phyloP scores from a whole-genome alignment of 805 yeast species.

The Kuraishia piskuri region DNA sequence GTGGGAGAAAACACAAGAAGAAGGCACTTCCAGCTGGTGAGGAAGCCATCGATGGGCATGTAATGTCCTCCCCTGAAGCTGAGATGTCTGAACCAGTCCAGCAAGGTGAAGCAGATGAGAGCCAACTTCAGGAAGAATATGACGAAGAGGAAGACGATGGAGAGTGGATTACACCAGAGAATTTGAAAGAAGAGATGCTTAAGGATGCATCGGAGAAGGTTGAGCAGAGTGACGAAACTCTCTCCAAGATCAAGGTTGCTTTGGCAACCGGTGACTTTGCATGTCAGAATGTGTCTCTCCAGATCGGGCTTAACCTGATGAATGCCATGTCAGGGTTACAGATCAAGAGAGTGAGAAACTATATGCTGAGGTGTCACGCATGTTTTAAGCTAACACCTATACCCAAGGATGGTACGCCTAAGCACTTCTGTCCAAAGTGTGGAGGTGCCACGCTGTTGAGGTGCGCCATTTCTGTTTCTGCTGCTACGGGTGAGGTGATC shows the following conservation, averaged over 20 bases:
- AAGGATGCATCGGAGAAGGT: slow-evolving; percentile 62
- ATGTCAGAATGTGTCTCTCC: slow-evolving; percentile 90
- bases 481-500: slow-evolving; percentile 69
- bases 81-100: slow-evolving; percentile 7
- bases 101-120: slow-evolving; percentile 18
- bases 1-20: slow-evolving; percentile 57
- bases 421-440: slow-evolving; percentile 90
- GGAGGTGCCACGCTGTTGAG: slow-evolving; percentile 89
- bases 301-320: slow-evolving; percentile 80
- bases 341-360: slow-evolving; percentile 78
- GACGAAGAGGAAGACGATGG: slow-evolving; percentile 79
- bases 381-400: slow-evolving; percentile 81
- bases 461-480: slow-evolving; percentile 82
- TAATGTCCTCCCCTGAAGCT: no score
- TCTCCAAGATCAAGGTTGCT: slow-evolving; percentile 58
- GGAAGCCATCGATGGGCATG: no score
- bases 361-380: slow-evolving; percentile 96
- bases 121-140: slow-evolving; percentile 18
- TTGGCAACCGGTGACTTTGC: slow-evolving; percentile 96
- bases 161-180: slow-evolving; percentile 90
- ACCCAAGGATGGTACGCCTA: slow-evolving; percentile 65
- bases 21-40: slow-evolving; percentile 36
- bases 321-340: slow-evolving; percentile 77
- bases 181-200: slow-evolving; percentile 58
- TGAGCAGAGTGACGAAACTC: slow-evolving; percentile 24